Conservation (phyloP, 129 eudicot species). For the Daucus carota region DNA sequence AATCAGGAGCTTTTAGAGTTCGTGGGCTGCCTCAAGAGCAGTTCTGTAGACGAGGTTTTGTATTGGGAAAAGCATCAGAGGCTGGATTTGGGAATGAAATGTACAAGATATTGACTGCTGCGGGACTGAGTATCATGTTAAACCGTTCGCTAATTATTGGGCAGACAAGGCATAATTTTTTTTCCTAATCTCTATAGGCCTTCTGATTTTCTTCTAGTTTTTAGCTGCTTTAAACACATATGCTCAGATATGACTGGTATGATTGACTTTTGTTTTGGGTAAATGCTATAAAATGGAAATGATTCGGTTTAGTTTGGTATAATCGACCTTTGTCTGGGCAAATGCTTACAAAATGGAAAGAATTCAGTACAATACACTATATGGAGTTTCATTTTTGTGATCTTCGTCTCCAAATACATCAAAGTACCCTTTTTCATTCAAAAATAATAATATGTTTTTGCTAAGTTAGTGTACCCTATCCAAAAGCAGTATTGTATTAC, state of each 20-base stretch:
- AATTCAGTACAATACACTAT: too few species aligned
- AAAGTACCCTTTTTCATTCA: too few species aligned
- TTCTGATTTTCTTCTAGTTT: constrained; percentile 16
- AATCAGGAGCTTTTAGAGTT: constrained; percentile 41
- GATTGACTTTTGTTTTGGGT: background rate
- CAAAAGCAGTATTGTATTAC: background rate
- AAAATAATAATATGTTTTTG: too few species aligned
- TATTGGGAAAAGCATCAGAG: constrained; percentile 49
- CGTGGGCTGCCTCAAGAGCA: constrained; percentile 35
- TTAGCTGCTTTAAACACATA: background rate
- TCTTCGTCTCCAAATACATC: too few species aligned
- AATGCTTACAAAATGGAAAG: background rate
- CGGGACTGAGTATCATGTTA: constrained; percentile 48
- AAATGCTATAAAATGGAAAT: too few species aligned
- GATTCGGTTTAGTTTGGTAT: background rate
- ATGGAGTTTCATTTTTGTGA: background rate
- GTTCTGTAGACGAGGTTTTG: constrained; percentile 47
- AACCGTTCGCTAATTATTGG: constrained; percentile 50
- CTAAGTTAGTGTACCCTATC: background rate
- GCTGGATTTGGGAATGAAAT: constrained; percentile 58
- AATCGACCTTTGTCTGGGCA: background rate
- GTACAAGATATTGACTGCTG: constrained; percentile 56
- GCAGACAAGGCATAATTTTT: constrained; percentile 58
- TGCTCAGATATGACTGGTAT: background rate
- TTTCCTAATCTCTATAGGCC: constrained; percentile 11